Base-by-base conservation (phyloP, 202 grass and related monocot genomes). In the Setaria italica region DNA sequence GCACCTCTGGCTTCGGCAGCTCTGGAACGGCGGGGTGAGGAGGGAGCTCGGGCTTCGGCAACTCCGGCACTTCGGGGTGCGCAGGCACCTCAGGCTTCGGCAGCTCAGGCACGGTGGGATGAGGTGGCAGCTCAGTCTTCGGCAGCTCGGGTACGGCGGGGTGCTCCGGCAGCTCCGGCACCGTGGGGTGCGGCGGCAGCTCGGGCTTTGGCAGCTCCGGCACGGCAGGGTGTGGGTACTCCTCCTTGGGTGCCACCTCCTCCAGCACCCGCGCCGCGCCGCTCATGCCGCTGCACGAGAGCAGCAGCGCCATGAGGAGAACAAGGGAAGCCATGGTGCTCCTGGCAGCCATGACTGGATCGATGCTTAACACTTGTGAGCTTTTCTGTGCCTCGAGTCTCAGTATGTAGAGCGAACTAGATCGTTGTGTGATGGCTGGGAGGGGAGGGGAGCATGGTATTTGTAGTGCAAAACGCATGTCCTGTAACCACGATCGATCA, bases 261-360 rank as follows among this genome's bases (percentile, higher is more conserved):
- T 85, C 87, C 32, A 89, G 43, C 32, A 21, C 20, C 5, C 87
- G 32, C 6, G 87, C 87, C 5, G 88, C 84, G 7, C 34, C 4
- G 3, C 49, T 56, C 14, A 50, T 78, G 78, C 46, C 14, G 39
- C 78, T 72, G 37, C 72, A 82, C 0, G 57, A 82, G 32, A 89
- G 13, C 46, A 89, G 64, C 70, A 89, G 21, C 55, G 41, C 82
- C 9, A 51, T 42, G 70, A 85, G 17, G 54, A 89, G 9, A 32
- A 76, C 42, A 37, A 71, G 25, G 17, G 62, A 48, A 11, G 35
- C 5, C 32, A 74, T n/a, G 62, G 25, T 48, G 53, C 20, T 76
- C 62, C 54, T 81, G 45, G 63, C 46, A 49, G 11, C 63, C 82
- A 85, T 80, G n/a, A 6, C 49, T 63, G 4, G 39, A 41, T 41